Evolutionary conservation across 495 filamentous ascomycete genomes (phyloP).

Genomic region (Lasiosphaeria miniovina): DNA sequence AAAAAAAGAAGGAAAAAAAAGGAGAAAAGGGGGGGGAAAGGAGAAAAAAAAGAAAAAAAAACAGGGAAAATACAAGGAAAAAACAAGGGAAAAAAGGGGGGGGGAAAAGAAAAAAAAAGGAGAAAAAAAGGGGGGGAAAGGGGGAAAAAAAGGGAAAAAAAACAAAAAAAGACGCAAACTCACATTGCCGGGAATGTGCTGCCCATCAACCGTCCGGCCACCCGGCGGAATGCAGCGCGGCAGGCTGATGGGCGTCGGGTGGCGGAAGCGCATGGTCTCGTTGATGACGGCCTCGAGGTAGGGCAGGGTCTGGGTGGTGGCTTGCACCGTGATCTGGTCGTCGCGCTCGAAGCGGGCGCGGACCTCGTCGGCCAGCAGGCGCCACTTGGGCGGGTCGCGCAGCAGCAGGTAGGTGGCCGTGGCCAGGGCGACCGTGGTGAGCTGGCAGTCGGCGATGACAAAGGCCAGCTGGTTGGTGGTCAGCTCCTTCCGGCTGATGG

Average conservation of each 20-base stretch:
- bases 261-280: slow-evolving; percentile 53
- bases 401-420: slow-evolving; percentile 47
- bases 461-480: slow-evolving; percentile 6
- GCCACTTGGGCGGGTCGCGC: slow-evolving; percentile 34
- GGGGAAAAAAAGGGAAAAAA: background rate
- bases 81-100: too few species aligned
- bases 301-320: slow-evolving; percentile 37
- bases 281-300: slow-evolving; percentile 52
- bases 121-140: too few species aligned
- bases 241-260: slow-evolving; percentile 43
- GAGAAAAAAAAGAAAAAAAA: too few species aligned
- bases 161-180: slow-evolving; percentile 6
- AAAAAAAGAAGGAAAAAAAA: too few species aligned
- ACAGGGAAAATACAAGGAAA: too few species aligned
- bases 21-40: too few species aligned
- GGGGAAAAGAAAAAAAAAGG: too few species aligned
- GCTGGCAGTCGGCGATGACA: slow-evolving; percentile 38
- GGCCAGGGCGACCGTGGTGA: slow-evolving; percentile 48
- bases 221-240: slow-evolving; percentile 38
- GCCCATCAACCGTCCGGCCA: slow-evolving; percentile 42
- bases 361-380: slow-evolving; percentile 44
- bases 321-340: slow-evolving; percentile 44
- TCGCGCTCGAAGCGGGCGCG: slow-evolving; percentile 39
- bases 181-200: slow-evolving; percentile 34
- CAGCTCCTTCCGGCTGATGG: slow-evolving; percentile 5